Evolutionary conservation across 1,284 basidiomycete genomes (phyloP).

Genomic region (Melampsora allii-populina): DNA sequence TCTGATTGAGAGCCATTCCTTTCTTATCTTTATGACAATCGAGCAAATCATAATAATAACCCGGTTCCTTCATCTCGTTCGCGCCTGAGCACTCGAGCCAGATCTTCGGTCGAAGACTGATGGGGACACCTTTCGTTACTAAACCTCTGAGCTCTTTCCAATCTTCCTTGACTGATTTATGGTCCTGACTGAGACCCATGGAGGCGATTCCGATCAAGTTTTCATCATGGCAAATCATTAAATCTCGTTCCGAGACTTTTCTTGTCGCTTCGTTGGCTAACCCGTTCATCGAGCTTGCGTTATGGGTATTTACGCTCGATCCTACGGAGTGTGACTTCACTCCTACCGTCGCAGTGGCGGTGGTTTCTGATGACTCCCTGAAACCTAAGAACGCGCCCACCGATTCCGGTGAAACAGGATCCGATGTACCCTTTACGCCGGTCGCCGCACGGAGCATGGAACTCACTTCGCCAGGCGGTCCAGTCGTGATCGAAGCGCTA

Average conservation of each 20-base stretch:
- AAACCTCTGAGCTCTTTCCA: constrained; percentile 73
- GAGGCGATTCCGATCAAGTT: constrained; percentile 79
- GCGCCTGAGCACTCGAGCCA: constrained; percentile 92
- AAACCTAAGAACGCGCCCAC: constrained; percentile 28
- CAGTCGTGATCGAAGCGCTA: constrained; percentile 48
- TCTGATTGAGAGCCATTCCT: constrained; percentile 63
- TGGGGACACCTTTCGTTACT: constrained; percentile 77
- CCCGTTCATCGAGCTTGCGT: too few relatives aligned
- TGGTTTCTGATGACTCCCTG: not conserved
- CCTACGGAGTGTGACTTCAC: not conserved
- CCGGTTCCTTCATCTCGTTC: constrained; percentile 85
- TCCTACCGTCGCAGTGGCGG: not conserved
- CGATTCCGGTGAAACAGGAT: constrained; percentile 23
- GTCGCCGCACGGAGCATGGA: constrained; percentile 53
- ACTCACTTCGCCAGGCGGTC: constrained; percentile 50
- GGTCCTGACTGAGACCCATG: constrained; percentile 62
- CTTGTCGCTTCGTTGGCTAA: not conserved
- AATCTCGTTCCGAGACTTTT: not conserved
- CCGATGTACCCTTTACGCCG: not conserved
- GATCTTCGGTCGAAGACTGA: constrained; percentile 70
- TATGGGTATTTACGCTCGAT: not conserved
- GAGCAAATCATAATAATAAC: constrained; percentile 80
- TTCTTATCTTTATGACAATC: constrained; percentile 59
- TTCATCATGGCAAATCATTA: constrained; percentile 36
- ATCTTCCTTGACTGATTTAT: constrained; percentile 62